These are phyloP conservation scores for Magnusiomyces fungicola DNA, from an alignment of 1,139 yeast species.

Conservation along the genomic window DNA sequence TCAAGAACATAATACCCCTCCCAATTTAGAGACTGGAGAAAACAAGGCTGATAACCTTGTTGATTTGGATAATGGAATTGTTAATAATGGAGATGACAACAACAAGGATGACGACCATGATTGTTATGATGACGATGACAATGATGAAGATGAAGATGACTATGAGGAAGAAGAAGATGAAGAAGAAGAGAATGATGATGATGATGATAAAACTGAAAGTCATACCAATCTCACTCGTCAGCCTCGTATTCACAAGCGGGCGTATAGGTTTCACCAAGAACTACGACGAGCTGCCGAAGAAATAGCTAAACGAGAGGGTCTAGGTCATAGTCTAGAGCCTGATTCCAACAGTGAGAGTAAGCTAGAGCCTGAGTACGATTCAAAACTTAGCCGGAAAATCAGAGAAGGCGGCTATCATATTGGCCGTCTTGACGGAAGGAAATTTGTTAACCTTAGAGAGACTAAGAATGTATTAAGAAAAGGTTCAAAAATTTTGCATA, in stretches of 20 bases:
- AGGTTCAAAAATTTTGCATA: too few species aligned
- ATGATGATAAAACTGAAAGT: too few species aligned
- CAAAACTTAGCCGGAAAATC: neutral
- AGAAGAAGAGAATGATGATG: too few species aligned
- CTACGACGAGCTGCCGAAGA: neutral
- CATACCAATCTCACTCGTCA: too few species aligned
- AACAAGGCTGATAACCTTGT: neutral
- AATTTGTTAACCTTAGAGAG: neutral
- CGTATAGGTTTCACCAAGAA: neutral
- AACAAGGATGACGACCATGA: neutral
- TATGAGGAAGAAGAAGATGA: neutral
- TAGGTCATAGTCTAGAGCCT: neutral
- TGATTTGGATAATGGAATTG: too few species aligned
- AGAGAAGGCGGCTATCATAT: neutral
- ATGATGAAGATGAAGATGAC: constrained; percentile 1
- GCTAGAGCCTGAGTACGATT: neutral
- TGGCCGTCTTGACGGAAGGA: neutral
- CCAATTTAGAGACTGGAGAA: too few species aligned
- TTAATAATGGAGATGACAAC: neutral
- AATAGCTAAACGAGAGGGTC: neutral
- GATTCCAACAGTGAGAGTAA: neutral
- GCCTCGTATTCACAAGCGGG: neutral
- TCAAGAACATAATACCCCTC: too few species aligned
- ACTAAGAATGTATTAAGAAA: neutral
- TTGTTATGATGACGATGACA: neutral